Evolutionary conservation across 2,329 filamentous ascomycete genomes (phyloP).

Genomic region (Aulographum hederae): DNA sequence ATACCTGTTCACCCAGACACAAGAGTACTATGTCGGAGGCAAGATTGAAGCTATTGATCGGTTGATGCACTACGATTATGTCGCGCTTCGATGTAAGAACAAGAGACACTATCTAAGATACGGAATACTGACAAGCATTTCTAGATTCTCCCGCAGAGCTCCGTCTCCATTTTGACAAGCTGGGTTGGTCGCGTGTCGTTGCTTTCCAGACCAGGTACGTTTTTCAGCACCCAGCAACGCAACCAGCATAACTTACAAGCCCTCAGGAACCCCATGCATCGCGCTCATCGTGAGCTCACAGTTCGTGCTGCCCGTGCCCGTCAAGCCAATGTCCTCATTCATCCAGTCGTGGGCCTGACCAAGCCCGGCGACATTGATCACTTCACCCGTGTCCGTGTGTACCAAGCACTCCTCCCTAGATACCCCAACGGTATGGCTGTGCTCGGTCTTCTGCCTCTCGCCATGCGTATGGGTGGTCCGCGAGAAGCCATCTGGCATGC

Average conservation of each 20-base stretch:
- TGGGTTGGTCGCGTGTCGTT: conserved; percentile 93
- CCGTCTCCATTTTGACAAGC: conserved; percentile 95
- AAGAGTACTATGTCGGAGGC: conserved; percentile 87
- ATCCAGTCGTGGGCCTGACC: conserved; percentile 94
- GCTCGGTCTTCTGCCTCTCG: conserved; percentile 80
- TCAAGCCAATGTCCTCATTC: conserved; percentile 96
- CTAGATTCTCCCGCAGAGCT: conserved; percentile 83
- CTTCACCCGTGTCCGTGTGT: conserved; percentile 97
- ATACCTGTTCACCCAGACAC: conserved; percentile 64
- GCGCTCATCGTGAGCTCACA: conserved; percentile 92
- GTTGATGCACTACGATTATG: conserved; percentile 97
- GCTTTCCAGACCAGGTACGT: conserved; percentile 98
- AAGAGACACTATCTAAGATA: background rate
- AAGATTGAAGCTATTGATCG: conserved; percentile 92
- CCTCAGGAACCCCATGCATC: conserved; percentile 99
- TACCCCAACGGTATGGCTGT: conserved; percentile 99
- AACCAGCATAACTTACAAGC: conserved; percentile 6
- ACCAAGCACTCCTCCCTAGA: conserved; percentile 87
- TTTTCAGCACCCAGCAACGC: conserved; percentile 1
- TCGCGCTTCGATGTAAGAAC: conserved; percentile 71
- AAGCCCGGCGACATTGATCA: conserved; percentile 99
- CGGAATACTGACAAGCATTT: conserved; percentile 4
- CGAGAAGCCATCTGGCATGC: conserved; percentile 99
- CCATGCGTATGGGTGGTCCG: conserved; percentile 98
- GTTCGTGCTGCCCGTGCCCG: conserved; percentile 89